Conservation (phyloP, 495 filamentous ascomycete species). For the Apodospora peruviana region DNA sequence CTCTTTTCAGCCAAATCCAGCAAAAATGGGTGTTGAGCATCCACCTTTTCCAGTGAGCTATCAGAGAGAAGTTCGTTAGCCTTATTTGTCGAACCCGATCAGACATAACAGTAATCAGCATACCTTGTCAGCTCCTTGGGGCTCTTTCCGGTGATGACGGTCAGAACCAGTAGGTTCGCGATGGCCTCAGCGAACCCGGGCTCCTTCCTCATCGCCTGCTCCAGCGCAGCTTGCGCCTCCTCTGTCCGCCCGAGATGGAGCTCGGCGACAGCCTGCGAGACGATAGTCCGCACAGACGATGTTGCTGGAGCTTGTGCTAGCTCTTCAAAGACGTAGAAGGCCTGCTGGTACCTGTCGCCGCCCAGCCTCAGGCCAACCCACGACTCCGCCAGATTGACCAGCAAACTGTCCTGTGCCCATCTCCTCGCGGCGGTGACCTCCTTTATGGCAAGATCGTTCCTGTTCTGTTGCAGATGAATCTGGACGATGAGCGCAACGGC, state of each 20-base stretch:
- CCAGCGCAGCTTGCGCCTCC: constrained; percentile 81
- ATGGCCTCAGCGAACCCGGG: constrained; percentile 65
- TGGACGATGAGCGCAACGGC: constrained; percentile 74
- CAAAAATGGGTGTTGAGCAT: constrained; percentile 61
- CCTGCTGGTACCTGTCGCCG: constrained; percentile 92
- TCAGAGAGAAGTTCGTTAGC: not conserved
- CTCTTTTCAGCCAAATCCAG: constrained; percentile 70
- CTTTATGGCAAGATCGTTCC: constrained; percentile 81
- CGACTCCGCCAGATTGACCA: constrained; percentile 91
- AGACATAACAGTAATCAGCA: too few species aligned
- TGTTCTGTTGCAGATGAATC: constrained; percentile 87
- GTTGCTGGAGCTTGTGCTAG: constrained; percentile 79
- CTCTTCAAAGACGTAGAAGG: constrained; percentile 98
- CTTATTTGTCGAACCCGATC: not conserved
- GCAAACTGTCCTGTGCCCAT: constrained; percentile 91
- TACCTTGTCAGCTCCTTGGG: constrained; percentile 55
- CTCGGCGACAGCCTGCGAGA: constrained; percentile 87
- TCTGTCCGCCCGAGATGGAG: constrained; percentile 83
- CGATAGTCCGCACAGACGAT: constrained; percentile 59
- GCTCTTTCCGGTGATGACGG: constrained; percentile 67
- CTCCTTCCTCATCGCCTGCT: constrained; percentile 72
- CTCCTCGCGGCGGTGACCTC: constrained; percentile 83
- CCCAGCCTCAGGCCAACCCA: constrained; percentile 90
- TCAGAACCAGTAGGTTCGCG: constrained; percentile 76
- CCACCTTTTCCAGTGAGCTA: constrained; percentile 53